Percentiles rank a stretch among this genome's conserved stretches.
These are phyloP conservation scores for Echria macrotheca DNA, from an alignment of 495 filamentous ascomycete species.

Conservation along the genomic window DNA sequence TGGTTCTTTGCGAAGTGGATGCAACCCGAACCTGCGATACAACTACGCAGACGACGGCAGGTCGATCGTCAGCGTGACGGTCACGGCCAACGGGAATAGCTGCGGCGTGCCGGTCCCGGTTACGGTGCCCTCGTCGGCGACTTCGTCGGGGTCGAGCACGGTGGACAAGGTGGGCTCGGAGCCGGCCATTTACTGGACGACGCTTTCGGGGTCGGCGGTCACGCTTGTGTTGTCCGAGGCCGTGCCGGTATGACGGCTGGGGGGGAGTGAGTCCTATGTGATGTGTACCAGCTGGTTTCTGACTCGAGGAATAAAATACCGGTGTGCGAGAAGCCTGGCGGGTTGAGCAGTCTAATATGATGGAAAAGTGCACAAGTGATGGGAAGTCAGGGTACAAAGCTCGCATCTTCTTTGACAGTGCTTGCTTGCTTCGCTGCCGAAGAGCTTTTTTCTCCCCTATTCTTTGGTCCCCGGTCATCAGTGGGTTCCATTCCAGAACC, in stretches of 20 bases:
- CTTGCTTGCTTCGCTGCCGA: too few relatives aligned
- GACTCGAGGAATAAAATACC: too few relatives aligned
- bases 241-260: not conserved
- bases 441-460: too few relatives aligned
- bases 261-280: too few relatives aligned
- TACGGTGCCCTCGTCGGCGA: slow-evolving; percentile 45
- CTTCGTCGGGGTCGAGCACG: slow-evolving; percentile 36
- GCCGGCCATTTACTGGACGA: slow-evolving; percentile 55
- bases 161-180: slow-evolving; percentile 55
- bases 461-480: too few relatives aligned
- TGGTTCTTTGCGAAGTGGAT: slow-evolving; percentile 29
- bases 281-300: too few relatives aligned
- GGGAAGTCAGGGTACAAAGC: too few relatives aligned
- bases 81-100: slow-evolving; percentile 46
- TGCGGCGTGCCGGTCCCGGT: slow-evolving; percentile 52
- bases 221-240: slow-evolving; percentile 39
- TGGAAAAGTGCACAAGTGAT: too few relatives aligned
- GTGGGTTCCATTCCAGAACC: too few relatives aligned
- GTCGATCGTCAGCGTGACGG: slow-evolving; percentile 46
- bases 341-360: too few relatives aligned
- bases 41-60: slow-evolving; percentile 32
- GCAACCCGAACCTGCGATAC: slow-evolving; percentile 46
- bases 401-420: too few relatives aligned
- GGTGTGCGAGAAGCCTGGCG: too few relatives aligned
- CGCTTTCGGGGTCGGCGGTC: slow-evolving; percentile 47